A percentile compares a stretch with the other conserved stretches of the same genome.
These are phyloP conservation scores for Petunia secreta DNA, from an alignment of 257 asterid genomes.

Conservation along the genomic window DNA sequence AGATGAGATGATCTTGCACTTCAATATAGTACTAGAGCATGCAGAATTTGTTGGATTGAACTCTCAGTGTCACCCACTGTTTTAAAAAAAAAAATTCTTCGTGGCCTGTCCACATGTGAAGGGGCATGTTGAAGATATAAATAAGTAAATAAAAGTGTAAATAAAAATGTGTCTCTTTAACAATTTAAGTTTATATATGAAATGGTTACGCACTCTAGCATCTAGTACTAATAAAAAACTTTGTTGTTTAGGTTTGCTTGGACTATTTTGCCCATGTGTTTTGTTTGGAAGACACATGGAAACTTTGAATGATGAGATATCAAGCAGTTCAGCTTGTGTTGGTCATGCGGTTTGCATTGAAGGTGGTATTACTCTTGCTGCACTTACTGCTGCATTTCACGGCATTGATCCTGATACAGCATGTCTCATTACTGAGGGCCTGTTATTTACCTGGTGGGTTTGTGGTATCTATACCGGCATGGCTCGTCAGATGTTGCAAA, in stretches of 20 bases:
- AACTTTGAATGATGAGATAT: slow-evolving; percentile 57
- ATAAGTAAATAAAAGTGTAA: too few relatives aligned
- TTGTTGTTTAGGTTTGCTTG: slow-evolving; percentile 50
- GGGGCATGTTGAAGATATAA: too few relatives aligned
- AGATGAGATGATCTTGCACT: too few relatives aligned
- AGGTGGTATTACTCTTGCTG: slow-evolving; percentile 80
- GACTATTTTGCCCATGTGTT: slow-evolving; percentile 72
- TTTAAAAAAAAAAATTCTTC: too few relatives aligned
- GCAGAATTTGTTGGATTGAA: too few relatives aligned
- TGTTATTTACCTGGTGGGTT: slow-evolving; percentile 86
- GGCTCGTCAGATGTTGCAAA: slow-evolving; percentile 75
- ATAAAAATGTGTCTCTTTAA: too few relatives aligned
- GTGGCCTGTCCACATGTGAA: too few relatives aligned
- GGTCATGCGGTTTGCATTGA: slow-evolving; percentile 68
- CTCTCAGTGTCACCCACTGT: too few relatives aligned
- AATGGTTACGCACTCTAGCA: too few relatives aligned
- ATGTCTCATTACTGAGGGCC: slow-evolving; percentile 71
- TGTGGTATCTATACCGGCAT: slow-evolving; percentile 83
- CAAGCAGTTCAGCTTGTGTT: slow-evolving; percentile 58
- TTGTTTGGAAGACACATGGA: slow-evolving; percentile 73
- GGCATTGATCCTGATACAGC: slow-evolving; percentile 77
- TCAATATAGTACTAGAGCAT: too few relatives aligned
- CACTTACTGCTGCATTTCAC: slow-evolving; percentile 60
- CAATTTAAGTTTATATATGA: too few relatives aligned
- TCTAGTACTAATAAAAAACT: too few relatives aligned